Conservation (phyloP, 306 rosid species). For the Lupinus albus region DNA sequence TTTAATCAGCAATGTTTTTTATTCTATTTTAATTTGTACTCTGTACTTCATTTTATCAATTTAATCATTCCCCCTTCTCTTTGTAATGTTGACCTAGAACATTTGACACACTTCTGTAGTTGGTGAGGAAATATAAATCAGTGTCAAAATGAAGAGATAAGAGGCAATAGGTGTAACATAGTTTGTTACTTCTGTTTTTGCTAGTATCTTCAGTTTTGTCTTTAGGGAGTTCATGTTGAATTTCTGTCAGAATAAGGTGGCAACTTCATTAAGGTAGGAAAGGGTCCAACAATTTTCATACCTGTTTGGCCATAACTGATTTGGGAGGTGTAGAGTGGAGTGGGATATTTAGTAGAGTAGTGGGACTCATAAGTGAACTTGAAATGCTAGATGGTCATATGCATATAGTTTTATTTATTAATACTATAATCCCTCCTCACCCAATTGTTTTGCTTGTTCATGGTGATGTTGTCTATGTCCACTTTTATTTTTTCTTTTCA, state of each 20-base stretch:
- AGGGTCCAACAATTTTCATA: not conserved
- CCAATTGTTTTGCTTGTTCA: too few relatives aligned
- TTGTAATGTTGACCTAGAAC: not conserved
- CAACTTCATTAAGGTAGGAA: not conserved
- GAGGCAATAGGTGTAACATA: not conserved
- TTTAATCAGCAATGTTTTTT: constrained; percentile 28
- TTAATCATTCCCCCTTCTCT: not conserved
- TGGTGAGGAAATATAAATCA: not conserved
- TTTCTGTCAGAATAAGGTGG: not conserved
- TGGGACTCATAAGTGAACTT: too few relatives aligned
- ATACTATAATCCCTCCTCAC: too few relatives aligned
- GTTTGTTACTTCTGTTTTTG: not conserved
- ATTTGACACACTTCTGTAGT: not conserved
- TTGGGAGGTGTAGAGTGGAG: too few relatives aligned
- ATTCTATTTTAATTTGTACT: not conserved
- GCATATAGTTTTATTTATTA: too few relatives aligned
- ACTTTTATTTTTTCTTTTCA: too few relatives aligned
- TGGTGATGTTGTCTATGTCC: too few relatives aligned
- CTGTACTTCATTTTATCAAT: constrained; percentile 19
- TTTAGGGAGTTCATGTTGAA: not conserved
- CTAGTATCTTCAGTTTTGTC: not conserved
- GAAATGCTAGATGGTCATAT: too few relatives aligned
- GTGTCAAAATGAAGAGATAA: not conserved
- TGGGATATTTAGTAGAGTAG: too few relatives aligned
- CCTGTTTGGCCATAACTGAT: not conserved